Conservation (phyloP, 768 basidiomycete species). For the Punctularia strigosozonata region DNA sequence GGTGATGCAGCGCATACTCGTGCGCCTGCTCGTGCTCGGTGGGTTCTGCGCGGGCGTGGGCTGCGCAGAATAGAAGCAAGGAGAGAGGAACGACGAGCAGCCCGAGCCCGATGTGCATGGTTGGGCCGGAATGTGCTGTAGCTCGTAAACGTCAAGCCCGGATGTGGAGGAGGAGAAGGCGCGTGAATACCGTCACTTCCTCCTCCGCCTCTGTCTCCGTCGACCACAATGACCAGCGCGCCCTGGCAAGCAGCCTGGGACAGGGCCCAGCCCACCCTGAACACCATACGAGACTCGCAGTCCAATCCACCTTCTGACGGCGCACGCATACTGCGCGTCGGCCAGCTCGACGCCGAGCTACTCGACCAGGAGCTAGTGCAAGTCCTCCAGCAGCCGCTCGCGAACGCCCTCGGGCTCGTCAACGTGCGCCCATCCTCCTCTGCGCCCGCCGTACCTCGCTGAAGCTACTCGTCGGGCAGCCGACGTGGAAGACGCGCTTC, state of each 20-base stretch:
- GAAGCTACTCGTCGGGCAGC: constrained; percentile 23
- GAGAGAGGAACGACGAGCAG: neutral
- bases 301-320: constrained; percentile 20
- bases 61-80: neutral
- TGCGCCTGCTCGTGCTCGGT: constrained; percentile 4
- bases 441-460: constrained; percentile 2
- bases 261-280: constrained; percentile 41
- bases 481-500: constrained; percentile 44
- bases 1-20: constrained; percentile 32
- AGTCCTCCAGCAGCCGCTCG: constrained; percentile 73
- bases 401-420: constrained; percentile 54
- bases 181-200: constrained; percentile 10
- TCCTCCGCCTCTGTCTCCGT: neutral
- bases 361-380: constrained; percentile 82
- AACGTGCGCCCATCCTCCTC: constrained; percentile 23
- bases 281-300: constrained; percentile 29
- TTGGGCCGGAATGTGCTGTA: neutral
- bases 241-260: constrained; percentile 58
- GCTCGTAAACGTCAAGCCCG: constrained; percentile 4
- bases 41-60: neutral
- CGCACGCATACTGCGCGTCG: constrained; percentile 73
- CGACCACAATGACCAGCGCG: neutral
- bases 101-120: neutral
- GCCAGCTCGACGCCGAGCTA: constrained; percentile 84
- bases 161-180: constrained; percentile 2